A percentile compares a stretch with the other conserved stretches of the same genome.
Evolutionary conservation across 345 rosid genomes (phyloP).

Genomic region (Pseudoturritis turrita): DNA sequence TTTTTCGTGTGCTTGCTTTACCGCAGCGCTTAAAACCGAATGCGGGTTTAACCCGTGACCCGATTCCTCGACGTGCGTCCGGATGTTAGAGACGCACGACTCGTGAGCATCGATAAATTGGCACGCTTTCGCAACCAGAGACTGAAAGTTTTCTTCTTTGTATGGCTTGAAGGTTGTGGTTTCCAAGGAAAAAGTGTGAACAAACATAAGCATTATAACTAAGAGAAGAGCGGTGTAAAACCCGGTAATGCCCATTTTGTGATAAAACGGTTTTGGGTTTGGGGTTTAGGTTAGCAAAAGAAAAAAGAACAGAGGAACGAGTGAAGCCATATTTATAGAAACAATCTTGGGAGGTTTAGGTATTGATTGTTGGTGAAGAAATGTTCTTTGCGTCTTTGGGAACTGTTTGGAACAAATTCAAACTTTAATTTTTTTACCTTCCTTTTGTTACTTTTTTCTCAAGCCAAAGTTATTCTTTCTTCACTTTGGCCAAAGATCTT

Average conservation of each 20-base stretch:
- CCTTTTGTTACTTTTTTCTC: constrained; percentile 31
- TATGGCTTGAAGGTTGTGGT: constrained; percentile 19
- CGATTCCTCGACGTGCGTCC: constrained; percentile 30
- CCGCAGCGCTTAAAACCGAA: constrained; percentile 60
- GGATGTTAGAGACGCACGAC: constrained; percentile 48
- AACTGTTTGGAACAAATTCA: constrained; percentile 27
- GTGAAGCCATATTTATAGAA: background rate
- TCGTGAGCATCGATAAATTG: constrained; percentile 38
- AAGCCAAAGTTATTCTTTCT: constrained; percentile 50
- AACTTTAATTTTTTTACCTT: constrained; percentile 32
- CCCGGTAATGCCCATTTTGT: constrained; percentile 38
- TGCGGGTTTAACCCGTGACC: constrained; percentile 34
- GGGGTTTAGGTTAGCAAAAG: constrained; percentile 14
- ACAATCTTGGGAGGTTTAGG: constrained; percentile 18
- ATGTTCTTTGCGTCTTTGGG: constrained; percentile 38
- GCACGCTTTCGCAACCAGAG: constrained; percentile 49
- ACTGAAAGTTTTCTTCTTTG: constrained; percentile 33
- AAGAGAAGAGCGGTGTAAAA: constrained; percentile 36
- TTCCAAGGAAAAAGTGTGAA: constrained; percentile 30
- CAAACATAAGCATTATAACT: constrained; percentile 28
- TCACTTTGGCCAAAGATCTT: background rate
- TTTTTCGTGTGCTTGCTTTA: constrained; percentile 55
- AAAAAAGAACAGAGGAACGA: background rate
- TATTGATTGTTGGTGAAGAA: constrained; percentile 52
- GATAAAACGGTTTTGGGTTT: background rate